Conservation (phyloP, 768 basidiomycete genomes). For the Clitopilus passeckerianus region DNA sequence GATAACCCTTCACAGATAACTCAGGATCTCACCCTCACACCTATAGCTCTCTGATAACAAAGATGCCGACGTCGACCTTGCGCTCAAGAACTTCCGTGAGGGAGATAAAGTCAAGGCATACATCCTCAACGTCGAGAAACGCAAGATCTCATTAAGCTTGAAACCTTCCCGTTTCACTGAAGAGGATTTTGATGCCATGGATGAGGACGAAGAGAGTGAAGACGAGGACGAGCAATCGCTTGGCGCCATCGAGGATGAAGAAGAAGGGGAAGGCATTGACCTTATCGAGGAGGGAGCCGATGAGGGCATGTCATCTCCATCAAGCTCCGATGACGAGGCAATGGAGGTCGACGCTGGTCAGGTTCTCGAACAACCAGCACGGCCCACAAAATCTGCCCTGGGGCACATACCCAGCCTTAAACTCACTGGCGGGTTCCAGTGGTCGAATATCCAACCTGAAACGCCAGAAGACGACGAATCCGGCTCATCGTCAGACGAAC, state of each 20-base stretch:
- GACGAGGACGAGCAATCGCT: slow-evolving; percentile 16
- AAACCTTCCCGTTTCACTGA: slow-evolving; percentile 85
- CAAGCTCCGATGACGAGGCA: slow-evolving; percentile 17
- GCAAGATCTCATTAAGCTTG: slow-evolving; percentile 79
- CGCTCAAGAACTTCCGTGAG: slow-evolving; percentile 77
- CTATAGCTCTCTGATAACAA: slow-evolving; percentile 82
- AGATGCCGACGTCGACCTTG: slow-evolving; percentile 71
- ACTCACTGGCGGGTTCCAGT: slow-evolving; percentile 64
- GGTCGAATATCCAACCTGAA: slow-evolving; percentile 43
- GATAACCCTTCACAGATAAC: slow-evolving; percentile 11
- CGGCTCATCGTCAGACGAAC: slow-evolving; percentile 44
- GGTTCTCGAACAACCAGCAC: slow-evolving; percentile 13
- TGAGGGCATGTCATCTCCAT: slow-evolving; percentile 3
- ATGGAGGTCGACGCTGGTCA: slow-evolving; percentile 43
- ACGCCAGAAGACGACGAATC: slow-evolving; percentile 34
- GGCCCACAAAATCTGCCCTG: not conserved
- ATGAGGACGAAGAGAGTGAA: slow-evolving; percentile 24
- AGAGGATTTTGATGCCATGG: slow-evolving; percentile 48
- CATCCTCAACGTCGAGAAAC: slow-evolving; percentile 67
- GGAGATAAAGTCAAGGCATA: slow-evolving; percentile 84
- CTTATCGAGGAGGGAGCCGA: slow-evolving; percentile 10
- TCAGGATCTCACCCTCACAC: slow-evolving; percentile 1
- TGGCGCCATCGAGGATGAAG: slow-evolving; percentile 25
- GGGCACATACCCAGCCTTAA: slow-evolving; percentile 30
- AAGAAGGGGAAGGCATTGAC: slow-evolving; percentile 19